phyloP scores from a whole-genome alignment of 768 basidiomycete species.

The Mycena vitilis region DNA sequence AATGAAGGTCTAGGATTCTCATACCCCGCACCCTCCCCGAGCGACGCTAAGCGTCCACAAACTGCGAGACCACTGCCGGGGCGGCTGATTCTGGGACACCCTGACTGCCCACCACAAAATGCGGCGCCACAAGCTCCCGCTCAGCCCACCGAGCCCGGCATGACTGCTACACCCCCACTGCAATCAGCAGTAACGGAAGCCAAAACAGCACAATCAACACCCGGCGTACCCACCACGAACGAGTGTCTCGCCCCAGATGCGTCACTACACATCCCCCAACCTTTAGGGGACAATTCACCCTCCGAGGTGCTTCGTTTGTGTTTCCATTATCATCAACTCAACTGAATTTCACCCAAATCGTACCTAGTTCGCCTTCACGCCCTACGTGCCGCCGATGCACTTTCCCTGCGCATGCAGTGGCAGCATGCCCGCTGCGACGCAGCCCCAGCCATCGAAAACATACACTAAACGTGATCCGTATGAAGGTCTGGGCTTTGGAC shows the following conservation, averaged over 20 bases:
- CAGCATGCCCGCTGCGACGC: not conserved
- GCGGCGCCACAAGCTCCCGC: not conserved
- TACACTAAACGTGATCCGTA: slow-evolving; percentile 14
- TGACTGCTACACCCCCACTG: too few relatives aligned
- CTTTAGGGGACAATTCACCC: not conserved
- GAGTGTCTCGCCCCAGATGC: not conserved
- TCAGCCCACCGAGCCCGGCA: not conserved
- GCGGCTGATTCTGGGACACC: slow-evolving; percentile 16
- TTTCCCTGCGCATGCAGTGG: not conserved
- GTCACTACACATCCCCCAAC: not conserved
- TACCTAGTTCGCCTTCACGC: slow-evolving; percentile 14
- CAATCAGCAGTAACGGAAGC: too few relatives aligned
- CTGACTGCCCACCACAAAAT: not conserved
- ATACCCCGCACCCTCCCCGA: slow-evolving; percentile 21
- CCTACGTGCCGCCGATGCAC: slow-evolving; percentile 19
- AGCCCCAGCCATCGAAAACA: not conserved
- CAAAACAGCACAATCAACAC: not conserved
- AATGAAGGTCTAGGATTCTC: not conserved
- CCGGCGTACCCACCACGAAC: not conserved
- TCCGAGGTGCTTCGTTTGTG: not conserved
- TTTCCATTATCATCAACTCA: not conserved
- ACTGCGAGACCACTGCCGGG: slow-evolving; percentile 5
- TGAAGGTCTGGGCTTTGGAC: slow-evolving; percentile 13
- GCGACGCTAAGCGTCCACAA: not conserved
- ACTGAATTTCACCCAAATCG: not conserved